These are phyloP conservation scores for Pythium rhizo-oryzae DNA, from an alignment of 352 stramenopile species.

Conservation along the genomic window DNA sequence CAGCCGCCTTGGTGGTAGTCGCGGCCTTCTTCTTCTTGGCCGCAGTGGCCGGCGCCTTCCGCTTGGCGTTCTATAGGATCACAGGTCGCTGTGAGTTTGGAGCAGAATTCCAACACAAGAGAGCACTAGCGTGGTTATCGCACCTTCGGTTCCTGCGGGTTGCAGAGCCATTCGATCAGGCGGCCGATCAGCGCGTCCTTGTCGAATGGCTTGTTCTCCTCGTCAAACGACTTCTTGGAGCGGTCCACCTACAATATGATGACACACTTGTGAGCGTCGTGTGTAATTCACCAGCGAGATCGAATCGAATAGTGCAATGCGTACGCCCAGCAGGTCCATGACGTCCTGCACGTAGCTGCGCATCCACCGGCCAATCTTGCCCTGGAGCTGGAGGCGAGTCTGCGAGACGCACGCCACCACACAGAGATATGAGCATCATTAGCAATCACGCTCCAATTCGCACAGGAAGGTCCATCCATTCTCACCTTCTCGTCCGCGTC, in stretches of 20 bases:
- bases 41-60: constrained; percentile 8
- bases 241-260: constrained; percentile 64
- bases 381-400: constrained; percentile 58
- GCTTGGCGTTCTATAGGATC: constrained; percentile 29
- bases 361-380: constrained; percentile 74
- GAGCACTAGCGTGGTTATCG: no score
- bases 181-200: constrained; percentile 73
- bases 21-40: constrained; percentile 21
- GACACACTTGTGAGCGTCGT: neutral
- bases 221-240: constrained; percentile 86
- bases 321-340: constrained; percentile 79
- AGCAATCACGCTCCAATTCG: neutral
- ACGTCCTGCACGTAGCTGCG: constrained; percentile 69
- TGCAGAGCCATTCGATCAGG: constrained; percentile 75
- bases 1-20: constrained; percentile 18
- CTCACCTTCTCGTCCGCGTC: constrained; percentile 70
- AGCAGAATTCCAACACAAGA: no score
- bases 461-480: no score
- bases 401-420: constrained; percentile 20
- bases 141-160: constrained; percentile 64
- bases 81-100: neutral
- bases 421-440: neutral
- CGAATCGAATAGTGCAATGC: constrained; percentile 2
- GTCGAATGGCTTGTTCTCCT: constrained; percentile 49
- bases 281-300: neutral